Evolutionary conservation across 305 asterid genomes (phyloP).

Genomic region (Plantago rigida): DNA sequence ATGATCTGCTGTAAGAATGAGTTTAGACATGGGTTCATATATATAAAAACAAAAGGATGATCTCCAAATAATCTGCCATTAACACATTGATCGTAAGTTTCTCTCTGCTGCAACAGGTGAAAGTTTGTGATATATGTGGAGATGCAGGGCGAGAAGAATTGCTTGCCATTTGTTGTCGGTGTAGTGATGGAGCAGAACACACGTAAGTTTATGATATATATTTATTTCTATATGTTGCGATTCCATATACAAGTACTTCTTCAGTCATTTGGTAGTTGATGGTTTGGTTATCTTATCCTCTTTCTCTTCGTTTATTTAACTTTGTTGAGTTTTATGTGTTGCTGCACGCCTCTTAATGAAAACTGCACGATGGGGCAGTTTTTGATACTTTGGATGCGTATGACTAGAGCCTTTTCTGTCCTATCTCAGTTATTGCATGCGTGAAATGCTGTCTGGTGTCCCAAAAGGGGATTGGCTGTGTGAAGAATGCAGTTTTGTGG

Average conservation of each 20-base stretch:
- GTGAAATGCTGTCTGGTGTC: slow-evolving; percentile 54
- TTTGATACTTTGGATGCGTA: slow-evolving; percentile 5
- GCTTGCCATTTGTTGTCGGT: slow-evolving; percentile 73
- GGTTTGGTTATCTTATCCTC: not conserved
- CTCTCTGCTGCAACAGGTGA: slow-evolving; percentile 47
- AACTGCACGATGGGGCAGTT: not conserved
- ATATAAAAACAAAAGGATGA: not conserved
- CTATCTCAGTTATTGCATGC: slow-evolving; percentile 81
- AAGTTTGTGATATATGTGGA: slow-evolving; percentile 93
- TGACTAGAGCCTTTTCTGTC: slow-evolving; percentile 16
- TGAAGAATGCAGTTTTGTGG: slow-evolving; percentile 64
- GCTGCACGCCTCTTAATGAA: not conserved
- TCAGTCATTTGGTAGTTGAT: not conserved
- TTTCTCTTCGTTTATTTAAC: not conserved
- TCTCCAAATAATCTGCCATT: not conserved
- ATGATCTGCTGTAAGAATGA: not conserved
- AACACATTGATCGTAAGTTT: slow-evolving; percentile 20
- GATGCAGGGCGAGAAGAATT: slow-evolving; percentile 89
- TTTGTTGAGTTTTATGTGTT: not conserved
- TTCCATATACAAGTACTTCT: not conserved
- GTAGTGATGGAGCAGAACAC: slow-evolving; percentile 95
- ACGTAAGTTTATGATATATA: slow-evolving; percentile 46
- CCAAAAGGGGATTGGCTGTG: slow-evolving; percentile 88
- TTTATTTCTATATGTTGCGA: not conserved
- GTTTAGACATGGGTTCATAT: not conserved